A percentile compares a stretch with the other conserved stretches of the same genome.
These are phyloP conservation scores for Rhodocollybia butyracea DNA, from an alignment of 768 basidiomycete genomes.

Conservation along the genomic window DNA sequence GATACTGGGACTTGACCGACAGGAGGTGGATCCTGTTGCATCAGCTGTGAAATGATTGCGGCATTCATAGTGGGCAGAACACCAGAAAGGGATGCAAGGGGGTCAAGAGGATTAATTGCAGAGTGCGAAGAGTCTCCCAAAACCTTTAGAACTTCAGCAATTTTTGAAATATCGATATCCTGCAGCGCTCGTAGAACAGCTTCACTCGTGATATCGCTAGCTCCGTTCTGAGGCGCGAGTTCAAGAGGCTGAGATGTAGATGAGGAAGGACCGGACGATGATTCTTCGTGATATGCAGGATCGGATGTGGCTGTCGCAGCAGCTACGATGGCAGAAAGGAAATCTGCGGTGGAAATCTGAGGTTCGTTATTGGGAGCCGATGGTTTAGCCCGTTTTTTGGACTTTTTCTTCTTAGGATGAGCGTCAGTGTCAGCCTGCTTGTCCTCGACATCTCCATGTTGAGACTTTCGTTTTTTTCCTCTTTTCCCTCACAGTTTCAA, in stretches of 20 bases:
- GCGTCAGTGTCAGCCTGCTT: background rate
- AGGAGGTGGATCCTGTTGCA: constrained; percentile 25
- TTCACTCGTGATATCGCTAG: constrained; percentile 55
- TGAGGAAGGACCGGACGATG: background rate
- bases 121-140: constrained; percentile 53
- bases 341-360: constrained; percentile 8
- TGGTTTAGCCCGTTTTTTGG: constrained; percentile 2
- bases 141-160: constrained; percentile 63
- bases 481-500: background rate
- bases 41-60: constrained; percentile 21
- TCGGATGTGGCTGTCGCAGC: constrained; percentile 8
- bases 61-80: constrained; percentile 18
- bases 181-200: constrained; percentile 73
- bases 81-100: constrained; percentile 18
- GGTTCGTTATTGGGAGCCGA: constrained; percentile 6
- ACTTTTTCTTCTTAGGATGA: constrained; percentile 9
- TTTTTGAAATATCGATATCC: constrained; percentile 68
- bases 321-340: constrained; percentile 12
- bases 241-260: background rate
- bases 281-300: background rate
- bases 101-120: constrained; percentile 29
- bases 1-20: constrained; percentile 40
- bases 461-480: background rate
- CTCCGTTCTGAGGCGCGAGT: background rate
- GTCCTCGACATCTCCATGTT: background rate